Base-by-base conservation (phyloP, 1,139 yeast species). In the Candida tetrigidarum region DNA sequence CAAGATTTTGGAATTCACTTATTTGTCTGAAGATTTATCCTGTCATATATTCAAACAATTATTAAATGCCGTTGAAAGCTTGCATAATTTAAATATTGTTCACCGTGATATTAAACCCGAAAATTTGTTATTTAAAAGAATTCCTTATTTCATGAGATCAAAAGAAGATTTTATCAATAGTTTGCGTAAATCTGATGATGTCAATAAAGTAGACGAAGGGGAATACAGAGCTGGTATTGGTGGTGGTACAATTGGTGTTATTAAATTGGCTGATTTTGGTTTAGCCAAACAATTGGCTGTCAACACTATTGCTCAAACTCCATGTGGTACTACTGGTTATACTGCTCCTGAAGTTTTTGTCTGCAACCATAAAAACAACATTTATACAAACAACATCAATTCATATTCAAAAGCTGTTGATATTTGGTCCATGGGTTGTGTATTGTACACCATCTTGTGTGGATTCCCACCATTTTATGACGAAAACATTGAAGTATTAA, bases 391-490 rank as follows among this genome's bases (percentile, higher is more conserved):
- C 12, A 40, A 39, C 11, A 95, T 87, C 60, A 90, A 89, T 64
- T 78, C 81, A 49, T 92, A 92, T 59, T 87, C 96, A 5, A 90
- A 88, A 69, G 80, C 91, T 41, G 98, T 92, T 15, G 98, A 92
- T 63, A 86, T 92, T 81, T 92, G 97, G 97, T 96, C 96, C 4
- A 70, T 92, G 44, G 98, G 98, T 1, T 92, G 98, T 66, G 95
- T 92, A 7, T 65, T 92, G 50, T 92, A 92, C 61, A 92, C 97
- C 0, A 76, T 91, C 25, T 68, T 92, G 39, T 91, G 97, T 69
- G 98, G 98, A 4, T 92, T 92, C 66, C 98, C 98, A 1, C 98
- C 98, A 15, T 92, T 92, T 62, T 92, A 89, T 66, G 97, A 92
- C 63, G 97, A 91, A 54, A 81, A 84, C 56, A 84, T 88, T 50